Conservation (phyloP, 2,329 filamentous ascomycete species). For the Purpureocillium takamizusanense region DNA sequence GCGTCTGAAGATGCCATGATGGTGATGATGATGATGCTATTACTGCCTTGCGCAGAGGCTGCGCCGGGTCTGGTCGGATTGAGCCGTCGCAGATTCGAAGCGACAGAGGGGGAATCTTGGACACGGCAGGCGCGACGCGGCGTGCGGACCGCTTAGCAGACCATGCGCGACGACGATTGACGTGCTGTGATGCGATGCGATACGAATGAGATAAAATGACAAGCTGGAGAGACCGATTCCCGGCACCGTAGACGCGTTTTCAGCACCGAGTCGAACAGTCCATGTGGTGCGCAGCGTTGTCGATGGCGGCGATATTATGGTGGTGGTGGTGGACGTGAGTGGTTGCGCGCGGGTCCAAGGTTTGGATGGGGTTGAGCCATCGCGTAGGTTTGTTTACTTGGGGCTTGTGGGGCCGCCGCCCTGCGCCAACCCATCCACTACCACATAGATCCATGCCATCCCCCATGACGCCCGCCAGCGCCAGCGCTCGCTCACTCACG, state of each 20-base stretch:
- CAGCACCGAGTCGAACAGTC: too few species aligned
- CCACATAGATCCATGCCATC: too few species aligned
- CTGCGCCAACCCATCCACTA: too few species aligned
- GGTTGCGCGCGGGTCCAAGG: too few species aligned
- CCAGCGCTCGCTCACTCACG: too few species aligned
- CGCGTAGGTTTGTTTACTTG: conserved; percentile 26
- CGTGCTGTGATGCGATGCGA: background rate
- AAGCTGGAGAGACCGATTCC: too few species aligned
- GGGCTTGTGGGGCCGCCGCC: conserved; percentile 5
- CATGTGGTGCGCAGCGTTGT: too few species aligned
- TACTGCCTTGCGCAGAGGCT: conserved; percentile 9
- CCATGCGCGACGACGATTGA: too few species aligned
- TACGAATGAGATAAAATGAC: too few species aligned
- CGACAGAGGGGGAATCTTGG: background rate
- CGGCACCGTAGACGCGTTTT: too few species aligned
- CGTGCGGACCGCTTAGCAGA: background rate
- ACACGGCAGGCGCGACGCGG: conserved; percentile 10
- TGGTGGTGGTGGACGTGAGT: conserved; percentile 1
- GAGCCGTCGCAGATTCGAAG: background rate
- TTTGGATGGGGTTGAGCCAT: conserved; percentile 1
- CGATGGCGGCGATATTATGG: too few species aligned
- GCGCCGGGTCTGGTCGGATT: conserved; percentile 9
- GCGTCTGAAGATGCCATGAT: conserved; percentile 27
- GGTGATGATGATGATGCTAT: conserved; percentile 14
- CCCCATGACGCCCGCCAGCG: too few species aligned